A percentile compares a stretch with the other conserved stretches of the same genome.
Conservation (phyloP, 2,329 filamentous ascomycete species). For the Fusarium bactridioides region DNA sequence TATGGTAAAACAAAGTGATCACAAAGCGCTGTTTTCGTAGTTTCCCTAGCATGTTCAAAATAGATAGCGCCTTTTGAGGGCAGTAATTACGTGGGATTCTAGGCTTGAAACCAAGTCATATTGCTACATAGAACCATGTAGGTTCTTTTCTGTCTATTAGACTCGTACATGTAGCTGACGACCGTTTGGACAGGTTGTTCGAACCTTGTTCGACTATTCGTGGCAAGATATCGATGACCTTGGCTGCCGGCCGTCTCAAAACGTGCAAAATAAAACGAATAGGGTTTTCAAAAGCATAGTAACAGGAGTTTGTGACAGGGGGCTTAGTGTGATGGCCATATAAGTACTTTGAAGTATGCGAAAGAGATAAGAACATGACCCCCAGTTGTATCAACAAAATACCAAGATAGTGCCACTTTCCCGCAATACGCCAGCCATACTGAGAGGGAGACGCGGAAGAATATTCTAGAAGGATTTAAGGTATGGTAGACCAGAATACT, state of each 20-base stretch:
- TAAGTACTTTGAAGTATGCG: too few species aligned
- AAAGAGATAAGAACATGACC: fast-evolving
- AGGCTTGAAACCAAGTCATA: too few species aligned
- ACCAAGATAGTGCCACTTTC: not conserved
- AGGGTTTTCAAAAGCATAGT: too few species aligned
- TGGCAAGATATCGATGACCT: fast-evolving
- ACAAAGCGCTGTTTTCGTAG: too few species aligned
- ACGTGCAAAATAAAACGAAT: not conserved
- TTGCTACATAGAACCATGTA: fast-evolving
- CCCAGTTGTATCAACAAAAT: fast-evolving
- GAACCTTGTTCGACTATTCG: not conserved
- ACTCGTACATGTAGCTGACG: not conserved
- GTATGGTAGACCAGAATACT: fast-evolving
- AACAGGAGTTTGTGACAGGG: too few species aligned
- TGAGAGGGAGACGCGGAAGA: not conserved
- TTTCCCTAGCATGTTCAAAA: too few species aligned
- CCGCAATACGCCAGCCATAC: fast-evolving
- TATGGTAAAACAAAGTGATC: too few species aligned
- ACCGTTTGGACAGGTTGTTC: fast-evolving
- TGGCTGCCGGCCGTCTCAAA: not conserved
- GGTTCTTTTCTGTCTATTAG: not conserved
- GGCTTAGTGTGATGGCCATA: too few species aligned
- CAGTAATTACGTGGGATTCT: too few species aligned
- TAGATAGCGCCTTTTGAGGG: too few species aligned
- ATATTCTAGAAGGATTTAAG: fast-evolving